Evolutionary conservation across 176 grass and related monocot genomes (phyloP).

Genomic region (Carex myosuroides): DNA sequence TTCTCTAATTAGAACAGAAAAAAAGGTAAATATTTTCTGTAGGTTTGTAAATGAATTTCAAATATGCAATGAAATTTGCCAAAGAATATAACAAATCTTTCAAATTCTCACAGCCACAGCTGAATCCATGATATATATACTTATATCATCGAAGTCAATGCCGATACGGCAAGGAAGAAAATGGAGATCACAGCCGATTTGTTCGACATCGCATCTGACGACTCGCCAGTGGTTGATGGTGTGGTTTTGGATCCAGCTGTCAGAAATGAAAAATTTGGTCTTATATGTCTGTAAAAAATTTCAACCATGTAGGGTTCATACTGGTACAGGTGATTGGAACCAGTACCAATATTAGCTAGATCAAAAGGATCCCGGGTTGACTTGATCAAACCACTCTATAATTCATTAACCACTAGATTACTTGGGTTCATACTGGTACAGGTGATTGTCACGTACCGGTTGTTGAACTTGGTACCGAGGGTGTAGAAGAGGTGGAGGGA

Average conservation of each 20-base stretch:
- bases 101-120: background rate
- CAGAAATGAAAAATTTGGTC: background rate
- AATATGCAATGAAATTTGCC: background rate
- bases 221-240: background rate
- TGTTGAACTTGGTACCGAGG: background rate
- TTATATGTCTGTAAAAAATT: background rate
- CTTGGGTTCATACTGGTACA: background rate
- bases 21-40: too few species aligned
- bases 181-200: slow-evolving; percentile 17
- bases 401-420: background rate
- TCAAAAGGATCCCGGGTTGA: background rate
- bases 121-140: background rate
- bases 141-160: slow-evolving; percentile 17
- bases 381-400: background rate
- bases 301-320: background rate
- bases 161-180: slow-evolving; percentile 1
- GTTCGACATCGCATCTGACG: slow-evolving; percentile 4
- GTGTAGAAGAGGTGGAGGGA: slow-evolving; percentile 16
- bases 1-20: too few species aligned
- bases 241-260: slow-evolving; percentile 26
- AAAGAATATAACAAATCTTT: slow-evolving; percentile 14
- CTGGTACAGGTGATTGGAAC: background rate
- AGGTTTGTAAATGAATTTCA: too few species aligned
- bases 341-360: background rate
- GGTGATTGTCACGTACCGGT: background rate